These are phyloP conservation scores for Waltergamsia citrina DNA, from an alignment of 2,329 filamentous ascomycete species.

Conservation along the genomic window DNA sequence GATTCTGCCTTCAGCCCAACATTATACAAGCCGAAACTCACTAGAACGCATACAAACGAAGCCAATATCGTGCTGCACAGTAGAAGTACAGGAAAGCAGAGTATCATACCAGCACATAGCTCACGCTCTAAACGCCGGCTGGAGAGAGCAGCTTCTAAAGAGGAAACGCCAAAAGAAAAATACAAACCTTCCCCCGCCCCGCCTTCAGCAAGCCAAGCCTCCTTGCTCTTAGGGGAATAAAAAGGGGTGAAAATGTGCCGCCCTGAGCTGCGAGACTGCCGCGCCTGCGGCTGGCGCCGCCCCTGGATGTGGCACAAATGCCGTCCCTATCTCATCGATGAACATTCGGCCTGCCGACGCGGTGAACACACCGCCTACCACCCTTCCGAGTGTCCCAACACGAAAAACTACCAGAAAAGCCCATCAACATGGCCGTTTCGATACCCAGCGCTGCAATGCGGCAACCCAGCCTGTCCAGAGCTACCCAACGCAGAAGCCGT, in stretches of 20 bases:
- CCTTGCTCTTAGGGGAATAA: too few relatives aligned
- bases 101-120: too few relatives aligned
- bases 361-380: not conserved
- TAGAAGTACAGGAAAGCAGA: too few relatives aligned
- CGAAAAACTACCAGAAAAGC: not conserved
- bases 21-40: too few relatives aligned
- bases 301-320: not conserved
- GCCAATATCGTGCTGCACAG: too few relatives aligned
- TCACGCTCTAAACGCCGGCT: too few relatives aligned
- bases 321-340: not conserved
- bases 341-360: not conserved
- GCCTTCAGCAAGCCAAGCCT: too few relatives aligned
- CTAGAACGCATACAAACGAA: too few relatives aligned
- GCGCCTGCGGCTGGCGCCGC: not conserved
- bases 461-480: not conserved
- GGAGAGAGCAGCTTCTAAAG: too few relatives aligned
- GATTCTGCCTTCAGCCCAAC: too few relatives aligned
- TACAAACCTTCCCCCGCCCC: too few relatives aligned
- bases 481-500: not conserved
- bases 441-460: slow-evolving; percentile 1
- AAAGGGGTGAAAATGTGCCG: not conserved
- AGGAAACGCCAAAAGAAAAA: too few relatives aligned
- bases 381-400: not conserved
- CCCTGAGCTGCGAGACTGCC: not conserved
- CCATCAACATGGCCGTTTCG: not conserved